phyloP scores from a whole-genome alignment of 768 basidiomycete genomes.

The Candolleomyces aberdarensis region DNA sequence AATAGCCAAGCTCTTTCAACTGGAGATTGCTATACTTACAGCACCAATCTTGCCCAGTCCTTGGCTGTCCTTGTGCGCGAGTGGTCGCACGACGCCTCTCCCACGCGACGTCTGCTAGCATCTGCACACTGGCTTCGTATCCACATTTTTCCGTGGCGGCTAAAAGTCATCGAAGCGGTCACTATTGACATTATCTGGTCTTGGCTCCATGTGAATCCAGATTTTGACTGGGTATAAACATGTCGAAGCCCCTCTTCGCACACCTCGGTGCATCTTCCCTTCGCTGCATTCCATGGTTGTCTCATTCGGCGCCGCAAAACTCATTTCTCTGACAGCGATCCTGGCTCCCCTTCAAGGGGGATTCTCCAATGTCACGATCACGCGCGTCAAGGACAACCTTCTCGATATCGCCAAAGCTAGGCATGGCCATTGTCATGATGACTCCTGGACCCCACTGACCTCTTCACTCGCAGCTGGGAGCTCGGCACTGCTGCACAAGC shows the following conservation, averaged over 20 bases:
- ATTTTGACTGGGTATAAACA: too few relatives aligned
- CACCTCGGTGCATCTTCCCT: not conserved
- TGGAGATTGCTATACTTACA: too few relatives aligned
- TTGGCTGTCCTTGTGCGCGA: too few relatives aligned
- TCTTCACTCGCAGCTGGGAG: constrained; percentile 46
- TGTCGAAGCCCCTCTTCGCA: not conserved
- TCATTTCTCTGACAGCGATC: not conserved
- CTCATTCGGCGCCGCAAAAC: constrained; percentile 4
- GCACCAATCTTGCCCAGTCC: too few relatives aligned
- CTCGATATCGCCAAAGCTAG: constrained; percentile 26
- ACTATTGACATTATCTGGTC: not conserved
- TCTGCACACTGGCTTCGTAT: not conserved
- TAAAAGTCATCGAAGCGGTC: not conserved
- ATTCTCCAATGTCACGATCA: constrained; percentile 20
- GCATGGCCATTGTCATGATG: constrained; percentile 11
- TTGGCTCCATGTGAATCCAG: not conserved
- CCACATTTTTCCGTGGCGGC: not conserved
- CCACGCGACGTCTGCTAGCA: not conserved
- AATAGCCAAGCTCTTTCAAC: too few relatives aligned
- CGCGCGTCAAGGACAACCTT: constrained; percentile 14
- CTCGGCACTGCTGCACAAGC: constrained; percentile 57
- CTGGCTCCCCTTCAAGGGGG: constrained; percentile 16
- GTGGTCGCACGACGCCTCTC: too few relatives aligned
- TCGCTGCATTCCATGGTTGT: not conserved
- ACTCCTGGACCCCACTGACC: not conserved